Evolutionary conservation across 768 basidiomycete species (phyloP), one percentile per base, ranked within the genome.

Genomic region (Dictyophora rubrovolvata): DNA sequence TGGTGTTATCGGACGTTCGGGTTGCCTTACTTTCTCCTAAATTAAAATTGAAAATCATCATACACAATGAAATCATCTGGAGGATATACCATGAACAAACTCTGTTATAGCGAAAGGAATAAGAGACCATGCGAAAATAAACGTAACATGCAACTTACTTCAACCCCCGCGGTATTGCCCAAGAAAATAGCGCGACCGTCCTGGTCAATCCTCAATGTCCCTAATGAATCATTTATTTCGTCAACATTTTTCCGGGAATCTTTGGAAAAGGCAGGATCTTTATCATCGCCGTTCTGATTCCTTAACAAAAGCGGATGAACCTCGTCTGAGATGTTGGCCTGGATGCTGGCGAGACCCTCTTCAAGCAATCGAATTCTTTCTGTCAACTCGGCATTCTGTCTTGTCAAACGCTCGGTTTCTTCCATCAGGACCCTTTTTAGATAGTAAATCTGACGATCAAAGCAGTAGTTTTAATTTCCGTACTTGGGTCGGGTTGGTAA

Each of bases 261-360:
- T 9, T 33, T 34, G 8, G 56, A n/a, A 36, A 8, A 33, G 23
- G 21, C 28, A 1, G 17, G 11, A 34, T 34, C 48, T 35, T 23
- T 33, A 2, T 48, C 20, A n/a, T 20, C 48, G 14, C 35, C 47
- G n/a, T 33, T n/a, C 14, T 16, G n/a, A 11, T 9, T 12, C 48
- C 49, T 58, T 5, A 42, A 16, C 33, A 62, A 56, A 11, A 62
- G 52, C 34, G 61, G 61, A 23, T 62, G 61, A 7, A 54, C 28
- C 16, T 62, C 59, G 35, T 51, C 48, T 34, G 61, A 62, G 18
- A 59, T 53, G 16, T 49, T 36, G n/a, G 61, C 35, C 35, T 62
- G 61, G 20, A 62, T 51, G 16, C 51, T 47, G 9, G 58, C 61
- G 35, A 62, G 47, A 23, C 58, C 61, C 36, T 60, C 61, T 48